Percentiles rank a stretch among this genome's conserved stretches.
Conservation (phyloP, 148 eudicot genomes). For the Arctostaphylos glauca region DNA sequence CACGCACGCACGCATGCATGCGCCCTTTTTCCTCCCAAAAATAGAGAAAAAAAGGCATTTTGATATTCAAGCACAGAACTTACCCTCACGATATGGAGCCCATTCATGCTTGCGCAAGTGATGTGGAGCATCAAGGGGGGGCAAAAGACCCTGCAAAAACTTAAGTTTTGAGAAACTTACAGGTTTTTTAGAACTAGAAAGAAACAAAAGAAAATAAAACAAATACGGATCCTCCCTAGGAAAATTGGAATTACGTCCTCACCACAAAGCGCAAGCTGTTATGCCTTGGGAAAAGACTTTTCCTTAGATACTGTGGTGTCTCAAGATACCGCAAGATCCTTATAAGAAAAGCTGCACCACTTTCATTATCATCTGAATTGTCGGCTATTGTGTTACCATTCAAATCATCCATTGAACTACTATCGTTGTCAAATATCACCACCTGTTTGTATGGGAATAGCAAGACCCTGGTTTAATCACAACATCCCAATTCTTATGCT, state of each 20-base stretch:
- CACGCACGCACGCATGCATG: no score
- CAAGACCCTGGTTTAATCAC: background rate
- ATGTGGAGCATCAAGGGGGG: conserved; percentile 99
- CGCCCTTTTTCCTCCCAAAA: no score
- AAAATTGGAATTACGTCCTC: conserved; percentile 18
- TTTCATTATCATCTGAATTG: conserved; percentile 54
- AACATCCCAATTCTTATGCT: background rate
- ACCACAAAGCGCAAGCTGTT: conserved; percentile 85
- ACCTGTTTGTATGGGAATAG: conserved; percentile 41
- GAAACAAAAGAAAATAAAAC: background rate
- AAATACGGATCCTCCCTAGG: background rate
- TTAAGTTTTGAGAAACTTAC: background rate
- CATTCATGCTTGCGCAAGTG: conserved; percentile 99
- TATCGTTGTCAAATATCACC: conserved; percentile 75
- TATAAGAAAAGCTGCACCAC: conserved; percentile 76
- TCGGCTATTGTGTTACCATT: conserved; percentile 23
- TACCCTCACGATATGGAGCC: conserved; percentile 93
- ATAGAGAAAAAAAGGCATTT: no score
- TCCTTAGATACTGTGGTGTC: conserved; percentile 93
- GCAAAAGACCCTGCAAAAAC: conserved; percentile 72
- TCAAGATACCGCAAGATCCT: conserved; percentile 82
- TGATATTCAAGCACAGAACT: conserved; percentile 2
- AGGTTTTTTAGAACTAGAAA: background rate
- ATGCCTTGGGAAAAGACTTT: conserved; percentile 63
- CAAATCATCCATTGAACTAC: conserved; percentile 40